Evolutionary conservation across 176 grass and related monocot genomes (phyloP), one percentile per base, ranked within the genome.

Genomic region (Poa pratensis): DNA sequence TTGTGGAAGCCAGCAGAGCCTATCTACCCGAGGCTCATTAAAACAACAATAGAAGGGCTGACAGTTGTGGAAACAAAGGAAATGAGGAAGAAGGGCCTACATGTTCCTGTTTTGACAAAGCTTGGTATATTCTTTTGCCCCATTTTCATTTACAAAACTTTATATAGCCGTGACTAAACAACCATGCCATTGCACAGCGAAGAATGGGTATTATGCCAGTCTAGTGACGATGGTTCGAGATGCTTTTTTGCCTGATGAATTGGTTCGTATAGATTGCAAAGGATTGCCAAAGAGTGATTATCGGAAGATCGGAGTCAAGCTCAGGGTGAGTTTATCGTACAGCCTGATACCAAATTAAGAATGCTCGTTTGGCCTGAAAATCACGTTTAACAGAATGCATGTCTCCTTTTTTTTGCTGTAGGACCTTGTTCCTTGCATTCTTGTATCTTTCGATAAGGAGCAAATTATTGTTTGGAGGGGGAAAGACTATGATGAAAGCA

Each of bases 401-500:
- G 1, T 80, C 1, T 16, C 17, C 64, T 6, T 81, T 68, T 84
- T 89, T 64, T 86, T 87, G 52, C 1, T 73, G 51, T 24, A 95
- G 95, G 93, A 95, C 14, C 75, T 95, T 86, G 95, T 97, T 86
- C 95, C 93, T 82, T 97, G 95, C 83, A 85, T 93, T 76, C 52
- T 89, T 80, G 89, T 95, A 28, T 92, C 85, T 45, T 97, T 97
- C 71, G 85, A 93, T 35, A 94, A 90, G 74, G 95, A 91, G 50
- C 95, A 97, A 76, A 97, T 97, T 82, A 82, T 97, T 67, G 54
- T 95, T 54, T 95, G 95, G 95, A 88, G 89, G 80, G 93, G 95
- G 75, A 95, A 90, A 30, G 87, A 95, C 14, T 81, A 83, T 51
- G 80, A 75, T 69, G 73, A 82, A 54, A 54, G 34, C 82, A 58